These are phyloP conservation scores for Podosphaera fusca DNA, from an alignment of 2,329 filamentous ascomycete species.

Conservation along the genomic window DNA sequence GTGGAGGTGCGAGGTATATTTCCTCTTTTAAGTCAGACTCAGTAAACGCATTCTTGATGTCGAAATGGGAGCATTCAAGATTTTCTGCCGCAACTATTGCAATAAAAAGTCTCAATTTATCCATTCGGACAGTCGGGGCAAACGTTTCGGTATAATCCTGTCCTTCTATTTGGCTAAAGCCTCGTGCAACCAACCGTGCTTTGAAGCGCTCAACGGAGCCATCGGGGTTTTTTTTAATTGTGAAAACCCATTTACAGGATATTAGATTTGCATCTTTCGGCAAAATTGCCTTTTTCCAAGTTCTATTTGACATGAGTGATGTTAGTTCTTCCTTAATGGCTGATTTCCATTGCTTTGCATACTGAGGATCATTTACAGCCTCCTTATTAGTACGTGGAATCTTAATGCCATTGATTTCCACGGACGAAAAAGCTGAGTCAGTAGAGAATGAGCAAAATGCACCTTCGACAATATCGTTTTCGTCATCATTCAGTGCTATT, in stretches of 20 bases:
- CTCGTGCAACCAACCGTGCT: neutral
- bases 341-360: neutral
- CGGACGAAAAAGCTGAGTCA: neutral
- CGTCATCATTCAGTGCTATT: neutral
- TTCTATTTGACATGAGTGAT: neutral
- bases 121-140: neutral
- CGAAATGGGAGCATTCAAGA: neutral
- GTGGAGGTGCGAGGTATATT: neutral
- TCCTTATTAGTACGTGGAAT: neutral
- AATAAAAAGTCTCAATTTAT: neutral
- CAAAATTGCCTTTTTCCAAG: neutral
- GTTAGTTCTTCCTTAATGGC: neutral
- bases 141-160: neutral
- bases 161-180: neutral
- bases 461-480: neutral
- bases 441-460: neutral
- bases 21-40: slow-evolving; percentile 1
- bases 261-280: neutral
- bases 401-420: no score
- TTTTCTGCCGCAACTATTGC: neutral
- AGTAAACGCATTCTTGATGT: neutral
- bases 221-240: neutral
- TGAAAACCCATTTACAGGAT: neutral
- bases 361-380: neutral
- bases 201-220: neutral